Evolutionary conservation across 1,284 basidiomycete genomes (phyloP), one percentile per base, ranked within the genome.

Genomic region (Coriolopsis trogii): DNA sequence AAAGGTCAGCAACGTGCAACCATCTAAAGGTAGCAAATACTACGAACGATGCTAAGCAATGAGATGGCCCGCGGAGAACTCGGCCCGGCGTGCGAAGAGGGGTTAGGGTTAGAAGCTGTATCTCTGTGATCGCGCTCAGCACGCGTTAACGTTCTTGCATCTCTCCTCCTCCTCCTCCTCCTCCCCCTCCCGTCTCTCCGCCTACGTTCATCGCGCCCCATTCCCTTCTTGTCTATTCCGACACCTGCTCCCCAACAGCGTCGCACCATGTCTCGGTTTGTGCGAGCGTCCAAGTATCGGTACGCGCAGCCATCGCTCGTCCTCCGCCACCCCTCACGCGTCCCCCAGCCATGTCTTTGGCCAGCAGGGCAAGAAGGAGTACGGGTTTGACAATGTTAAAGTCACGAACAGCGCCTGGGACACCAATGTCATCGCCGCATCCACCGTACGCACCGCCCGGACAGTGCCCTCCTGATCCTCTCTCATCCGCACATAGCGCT

Each of bases 371-470:
- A 95, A 94, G 79, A 92, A 89, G 66, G 91, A 93, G 69, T 78
- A 89, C 63, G 76, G 81, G 34, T 81, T 93, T 63, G 95, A 98
- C 71, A 98, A 98, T 66, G 82, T 95, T 64, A 98, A 98, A 72
- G 80, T 92, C 29, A 88, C 90, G 44, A 87, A 83, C 67, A 91
- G 84, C 60, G 94, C 96, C 15, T 98, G 94, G 94, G 96, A 99
- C 72, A 98, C 96, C 40, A 97, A 98, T 70, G 76, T 98, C 58
- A 77, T 98, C 61, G 80, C 91, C 57, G 91, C 91, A n/a, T 93
- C 91, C 57, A 87, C 79, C 39, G 90, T 91, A 67, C 67, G 84
- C 73, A 30, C 51, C 33, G 16, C 16, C 7, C 33, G 16, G n/a
- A n/a, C n/a, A n/a, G n/a, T n/a, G n/a, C 28, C 40, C 15, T 31